A percentile compares a stretch with the other conserved stretches of the same genome.
Conservation (phyloP, 352 stramenopile genomes). For the Blastocystis hominis region DNA sequence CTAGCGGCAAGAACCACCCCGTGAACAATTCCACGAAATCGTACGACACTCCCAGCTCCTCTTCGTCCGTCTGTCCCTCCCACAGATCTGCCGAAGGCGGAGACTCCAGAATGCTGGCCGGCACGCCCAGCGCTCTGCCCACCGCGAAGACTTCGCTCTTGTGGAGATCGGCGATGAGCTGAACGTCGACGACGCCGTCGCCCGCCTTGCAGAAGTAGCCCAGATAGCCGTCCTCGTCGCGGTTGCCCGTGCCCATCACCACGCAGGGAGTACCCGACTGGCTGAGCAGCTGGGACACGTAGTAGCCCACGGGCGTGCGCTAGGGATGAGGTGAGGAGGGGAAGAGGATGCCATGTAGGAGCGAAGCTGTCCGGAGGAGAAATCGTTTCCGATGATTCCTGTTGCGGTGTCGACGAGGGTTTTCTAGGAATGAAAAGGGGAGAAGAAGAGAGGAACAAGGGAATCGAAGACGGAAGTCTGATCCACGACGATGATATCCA, state of each 20-base stretch:
- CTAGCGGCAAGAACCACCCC: not conserved
- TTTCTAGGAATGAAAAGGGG: not conserved
- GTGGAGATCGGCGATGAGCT: constrained; percentile 52
- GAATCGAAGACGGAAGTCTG: not conserved
- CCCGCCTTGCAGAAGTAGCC: constrained; percentile 56
- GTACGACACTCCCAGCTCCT: constrained; percentile 49
- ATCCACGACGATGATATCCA: constrained; percentile 21
- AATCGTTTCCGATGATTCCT: not conserved
- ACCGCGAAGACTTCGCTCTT: constrained; percentile 58
- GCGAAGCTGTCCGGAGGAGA: constrained; percentile 21
- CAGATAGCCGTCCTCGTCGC: constrained; percentile 41
- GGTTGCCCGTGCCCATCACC: constrained; percentile 44
- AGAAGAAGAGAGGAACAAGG: not conserved
- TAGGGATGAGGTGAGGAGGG: not conserved
- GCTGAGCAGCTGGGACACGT: constrained; percentile 30
- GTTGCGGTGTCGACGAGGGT: not conserved
- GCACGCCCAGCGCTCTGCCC: constrained; percentile 18
- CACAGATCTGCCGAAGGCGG: constrained; percentile 52
- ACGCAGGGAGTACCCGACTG: constrained; percentile 11
- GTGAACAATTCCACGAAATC: constrained; percentile 51
- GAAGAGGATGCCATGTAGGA: constrained; percentile 53
- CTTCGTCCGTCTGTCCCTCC: constrained; percentile 55
- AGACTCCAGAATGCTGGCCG: constrained; percentile 33
- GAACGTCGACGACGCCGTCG: not conserved
- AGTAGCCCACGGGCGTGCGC: constrained; percentile 39